Base-by-base conservation (phyloP, 208 protist species). In the Trypanosoma cruzi region DNA sequence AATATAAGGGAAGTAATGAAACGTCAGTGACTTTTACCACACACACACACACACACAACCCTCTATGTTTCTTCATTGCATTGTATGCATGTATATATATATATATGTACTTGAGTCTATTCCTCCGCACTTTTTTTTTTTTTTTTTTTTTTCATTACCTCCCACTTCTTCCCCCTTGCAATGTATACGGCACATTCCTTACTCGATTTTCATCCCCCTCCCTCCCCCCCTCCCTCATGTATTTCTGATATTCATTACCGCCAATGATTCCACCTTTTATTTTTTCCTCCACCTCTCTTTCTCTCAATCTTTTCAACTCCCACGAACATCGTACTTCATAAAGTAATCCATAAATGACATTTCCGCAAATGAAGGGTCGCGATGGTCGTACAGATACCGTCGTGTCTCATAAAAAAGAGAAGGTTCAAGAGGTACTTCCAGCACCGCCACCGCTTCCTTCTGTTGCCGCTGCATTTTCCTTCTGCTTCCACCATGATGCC, bases 311-410 rank as follows among this genome's bases (percentile, higher is more conserved):
- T 48, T 67, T 31, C 29, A 75, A 66, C 7, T 64, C 18, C 65
- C 84, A 8, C 81, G 79, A 14, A 88, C 85, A 13, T 75, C 90
- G 68, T 90, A 93, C 67, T 85, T 83, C 84, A 93, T 89, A 55
- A 90, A 93, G 73, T 93, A 93, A 58, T 93, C 85, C 46, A 82
- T 69, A 72, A 90, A 93, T 24, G 69, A 62, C 37, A 93, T 85
- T 11, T 69, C 65, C 24, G 67, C 62, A 71, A 90, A 90, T 16
- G 78, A 82, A 7, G 63, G 66, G 49, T 90, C 82, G 20, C 85
- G 79, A 67, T 89, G 82, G 61, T 90, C 85, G 67, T 88, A 93
- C 64, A 93, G 69, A 56, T 88, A 93, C 8, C 81, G 82, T 22
- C 84, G 84, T 8, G 84, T 93, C 36, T 85, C 80, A 56, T 79